Percentiles rank a stretch among this genome's conserved stretches.
phyloP scores from a whole-genome alignment of 169 alveolate genomes.

The Plasmodium gallinaceum region DNA sequence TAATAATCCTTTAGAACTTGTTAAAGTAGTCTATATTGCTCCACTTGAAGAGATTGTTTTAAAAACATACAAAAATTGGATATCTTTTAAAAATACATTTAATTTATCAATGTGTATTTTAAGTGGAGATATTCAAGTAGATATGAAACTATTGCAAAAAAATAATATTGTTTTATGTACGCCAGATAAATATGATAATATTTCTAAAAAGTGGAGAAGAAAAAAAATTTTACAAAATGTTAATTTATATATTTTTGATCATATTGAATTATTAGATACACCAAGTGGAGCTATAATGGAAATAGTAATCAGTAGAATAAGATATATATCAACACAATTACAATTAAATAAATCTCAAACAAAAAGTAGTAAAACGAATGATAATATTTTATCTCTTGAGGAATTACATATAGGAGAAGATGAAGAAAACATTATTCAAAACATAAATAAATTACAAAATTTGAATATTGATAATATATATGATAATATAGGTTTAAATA shows the following conservation, averaged over 20 bases:
- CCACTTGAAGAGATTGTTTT: conserved; percentile 59
- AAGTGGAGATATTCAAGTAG: conserved; percentile 91
- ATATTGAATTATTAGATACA: conserved; percentile 93
- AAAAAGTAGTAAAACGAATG: background rate
- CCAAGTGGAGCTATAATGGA: conserved; percentile 92
- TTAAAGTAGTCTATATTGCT: conserved; percentile 68
- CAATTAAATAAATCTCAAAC: conserved; percentile 51
- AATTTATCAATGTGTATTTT: conserved; percentile 79
- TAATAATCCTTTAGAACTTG: conserved; percentile 17
- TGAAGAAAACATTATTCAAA: background rate
- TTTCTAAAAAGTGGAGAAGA: conserved; percentile 94
- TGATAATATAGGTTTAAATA: conserved; percentile 43
- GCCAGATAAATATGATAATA: conserved; percentile 94
- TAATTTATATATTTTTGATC: conserved; percentile 94
- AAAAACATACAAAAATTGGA: conserved; percentile 60
- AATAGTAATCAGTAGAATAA: conserved; percentile 95
- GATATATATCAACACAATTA: conserved; percentile 93
- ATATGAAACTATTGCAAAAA: conserved; percentile 84
- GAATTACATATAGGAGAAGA: background rate
- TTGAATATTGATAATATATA: conserved; percentile 12
- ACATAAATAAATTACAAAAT: conserved; percentile 27
- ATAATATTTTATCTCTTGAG: background rate
- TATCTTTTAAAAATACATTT: conserved; percentile 5
- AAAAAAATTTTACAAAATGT: conserved; percentile 87
- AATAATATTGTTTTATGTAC: conserved; percentile 91